These are phyloP conservation scores for Leccinum subgranulosum DNA, from an alignment of 768 basidiomycete species.

Conservation along the genomic window DNA sequence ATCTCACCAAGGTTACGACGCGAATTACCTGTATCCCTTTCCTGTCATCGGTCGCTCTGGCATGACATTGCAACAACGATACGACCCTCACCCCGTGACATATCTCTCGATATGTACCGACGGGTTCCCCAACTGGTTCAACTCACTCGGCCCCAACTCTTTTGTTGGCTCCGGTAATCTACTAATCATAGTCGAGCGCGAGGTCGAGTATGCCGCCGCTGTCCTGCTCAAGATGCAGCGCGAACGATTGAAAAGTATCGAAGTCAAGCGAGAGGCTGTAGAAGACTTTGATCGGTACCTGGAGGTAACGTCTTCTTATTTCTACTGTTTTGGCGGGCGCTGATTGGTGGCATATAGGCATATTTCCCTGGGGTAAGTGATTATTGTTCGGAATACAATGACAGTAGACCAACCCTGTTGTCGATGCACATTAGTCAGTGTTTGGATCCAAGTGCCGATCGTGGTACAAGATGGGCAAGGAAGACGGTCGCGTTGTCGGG, in stretches of 20 bases:
- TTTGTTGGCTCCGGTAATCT: slow-evolving; percentile 54
- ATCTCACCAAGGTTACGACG: slow-evolving; percentile 38
- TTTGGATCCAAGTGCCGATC: slow-evolving; percentile 56
- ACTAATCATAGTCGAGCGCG: slow-evolving; percentile 50
- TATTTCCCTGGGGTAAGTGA: slow-evolving; percentile 8
- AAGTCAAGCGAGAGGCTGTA: slow-evolving; percentile 58
- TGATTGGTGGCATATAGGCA: slow-evolving; percentile 3
- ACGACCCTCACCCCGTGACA: slow-evolving; percentile 50
- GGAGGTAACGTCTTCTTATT: slow-evolving; percentile 35
- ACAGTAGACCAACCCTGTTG: slow-evolving; percentile 19
- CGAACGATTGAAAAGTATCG: slow-evolving; percentile 60
- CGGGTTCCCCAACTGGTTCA: slow-evolving; percentile 69
- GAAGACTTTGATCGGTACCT: slow-evolving; percentile 53
- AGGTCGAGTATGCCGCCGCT: slow-evolving; percentile 51
- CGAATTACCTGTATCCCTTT: slow-evolving; percentile 45
- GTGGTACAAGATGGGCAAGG: slow-evolving; percentile 63
- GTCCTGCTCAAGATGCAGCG: slow-evolving; percentile 50
- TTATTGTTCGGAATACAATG: not conserved
- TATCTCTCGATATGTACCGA: slow-evolving; percentile 60
- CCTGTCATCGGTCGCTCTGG: slow-evolving; percentile 54
- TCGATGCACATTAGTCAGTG: slow-evolving; percentile 42
- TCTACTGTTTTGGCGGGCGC: not conserved
- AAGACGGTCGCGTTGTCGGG: slow-evolving; percentile 51
- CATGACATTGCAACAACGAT: slow-evolving; percentile 47
- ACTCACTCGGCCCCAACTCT: slow-evolving; percentile 56